Evolutionary conservation across 179 eudicot species (phyloP), one percentile per base, ranked within the genome.

Genomic region (Actinidia chinensis): DNA sequence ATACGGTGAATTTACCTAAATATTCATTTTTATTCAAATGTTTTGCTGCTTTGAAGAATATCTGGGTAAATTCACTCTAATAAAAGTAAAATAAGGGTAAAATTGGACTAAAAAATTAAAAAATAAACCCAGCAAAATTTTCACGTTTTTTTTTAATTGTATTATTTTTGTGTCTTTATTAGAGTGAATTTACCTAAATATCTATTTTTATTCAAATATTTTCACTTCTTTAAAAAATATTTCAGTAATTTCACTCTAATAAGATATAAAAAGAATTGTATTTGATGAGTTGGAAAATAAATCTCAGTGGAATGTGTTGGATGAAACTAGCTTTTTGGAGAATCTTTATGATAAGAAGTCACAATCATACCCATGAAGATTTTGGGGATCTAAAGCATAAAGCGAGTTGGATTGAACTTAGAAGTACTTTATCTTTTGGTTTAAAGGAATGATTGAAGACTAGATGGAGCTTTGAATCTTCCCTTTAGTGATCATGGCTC

Each of bases 241-340:
- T 1, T 28, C 1, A 28, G 1, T 28, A 28, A 28, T 0, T 28
- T 28, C n/a, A n/a, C n/a, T n/a, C n/a, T 28, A 28, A 28, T 8
- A 17, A 66, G 18, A 22, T 2, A 28, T 28, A 28, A 28, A 28
- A 28, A 28, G 2, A 28, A 28, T 48, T 12, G 12, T 23, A 46
- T 20, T 48, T 51, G 44, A 54, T 51, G 25, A 40, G 60, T 33
- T 14, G 22, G 44, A 51, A 69, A 47, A 61, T 40, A 59, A 59
- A 44, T 20, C 23, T 58, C 1, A 10, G 43, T 18, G 15, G 22
- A 20, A 17, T 25, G 71, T 28, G 22, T 18, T 25, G 18, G 56
- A 61, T 14, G 47, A n/a, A 58, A 64, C 46, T 11, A n/a, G 11
- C 60, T 63, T 75, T 75, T 15, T 10, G 79, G 72, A 65, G 72